Conservation (phyloP, 2,329 filamentous ascomycete genomes). For the Aspergillus sp. region DNA sequence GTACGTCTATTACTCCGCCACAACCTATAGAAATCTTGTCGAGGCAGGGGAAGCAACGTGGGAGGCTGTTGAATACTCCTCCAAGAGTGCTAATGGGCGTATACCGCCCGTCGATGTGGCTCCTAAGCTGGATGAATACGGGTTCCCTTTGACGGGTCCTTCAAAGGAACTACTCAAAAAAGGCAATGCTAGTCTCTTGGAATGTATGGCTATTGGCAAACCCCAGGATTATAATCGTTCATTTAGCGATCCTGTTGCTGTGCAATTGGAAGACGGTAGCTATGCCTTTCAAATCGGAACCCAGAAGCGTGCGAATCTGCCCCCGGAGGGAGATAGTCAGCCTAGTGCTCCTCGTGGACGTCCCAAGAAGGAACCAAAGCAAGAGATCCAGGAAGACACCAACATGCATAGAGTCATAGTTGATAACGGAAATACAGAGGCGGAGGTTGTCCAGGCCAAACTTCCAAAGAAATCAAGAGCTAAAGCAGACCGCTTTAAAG, state of each 20-base stretch:
- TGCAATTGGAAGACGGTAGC: slow-evolving; percentile 22
- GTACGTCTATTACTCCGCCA: slow-evolving; percentile 50
- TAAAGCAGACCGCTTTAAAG: slow-evolving; percentile 15
- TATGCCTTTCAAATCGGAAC: slow-evolving; percentile 12
- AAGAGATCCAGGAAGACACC: slow-evolving; percentile 5
- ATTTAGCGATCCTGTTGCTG: slow-evolving; percentile 27
- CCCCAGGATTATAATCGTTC: slow-evolving; percentile 29
- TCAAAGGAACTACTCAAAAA: slow-evolving; percentile 32
- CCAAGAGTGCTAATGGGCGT: slow-evolving; percentile 20
- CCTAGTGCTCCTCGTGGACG: slow-evolving; percentile 5
- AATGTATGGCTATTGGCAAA: slow-evolving; percentile 28
- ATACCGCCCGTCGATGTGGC: slow-evolving; percentile 26
- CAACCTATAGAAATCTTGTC: slow-evolving; percentile 49
- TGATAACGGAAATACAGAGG: not conserved
- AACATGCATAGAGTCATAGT: slow-evolving; percentile 8
- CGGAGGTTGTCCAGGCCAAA: slow-evolving; percentile 2
- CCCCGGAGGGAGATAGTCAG: not conserved
- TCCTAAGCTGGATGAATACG: slow-evolving; percentile 40
- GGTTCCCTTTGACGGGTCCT: slow-evolving; percentile 35
- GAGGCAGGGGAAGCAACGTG: slow-evolving; percentile 44
- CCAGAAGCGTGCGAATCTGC: slow-evolving; percentile 4
- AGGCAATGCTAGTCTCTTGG: slow-evolving; percentile 39
- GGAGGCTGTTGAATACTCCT: slow-evolving; percentile 44
- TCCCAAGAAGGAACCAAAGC: slow-evolving; percentile 10
- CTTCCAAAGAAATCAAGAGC: slow-evolving; percentile 9